Conservation (phyloP, 331 rosid species). For the Prunus yedoensis region DNA sequence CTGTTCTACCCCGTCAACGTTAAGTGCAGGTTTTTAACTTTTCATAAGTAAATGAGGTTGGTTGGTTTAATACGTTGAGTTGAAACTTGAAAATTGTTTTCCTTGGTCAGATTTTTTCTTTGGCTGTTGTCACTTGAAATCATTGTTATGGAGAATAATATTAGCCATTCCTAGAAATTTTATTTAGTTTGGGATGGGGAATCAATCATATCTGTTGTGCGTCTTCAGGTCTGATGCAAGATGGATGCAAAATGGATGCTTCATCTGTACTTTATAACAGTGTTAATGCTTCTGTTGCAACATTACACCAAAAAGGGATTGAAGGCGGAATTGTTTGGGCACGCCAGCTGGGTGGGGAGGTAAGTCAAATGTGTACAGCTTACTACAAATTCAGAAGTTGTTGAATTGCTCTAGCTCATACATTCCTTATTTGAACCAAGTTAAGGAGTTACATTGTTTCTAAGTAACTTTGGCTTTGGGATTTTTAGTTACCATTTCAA, state of each 20-base stretch:
- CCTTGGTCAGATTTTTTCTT: background rate
- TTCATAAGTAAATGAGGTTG: background rate
- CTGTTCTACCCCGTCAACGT: too few relatives aligned
- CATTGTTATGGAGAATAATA: background rate
- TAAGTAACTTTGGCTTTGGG: background rate
- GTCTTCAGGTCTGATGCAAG: constrained; percentile 79
- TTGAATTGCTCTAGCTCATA: constrained; percentile 4
- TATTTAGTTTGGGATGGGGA: background rate
- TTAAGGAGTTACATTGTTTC: constrained; percentile 5
- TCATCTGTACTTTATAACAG: constrained; percentile 78
- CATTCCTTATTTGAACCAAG: constrained; percentile 10
- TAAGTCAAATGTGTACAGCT: constrained; percentile 24
- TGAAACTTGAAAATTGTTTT: background rate
- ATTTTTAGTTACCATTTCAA: background rate
- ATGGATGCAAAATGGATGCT: constrained; percentile 85
- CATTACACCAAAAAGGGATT: constrained; percentile 62
- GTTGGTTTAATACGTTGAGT: background rate
- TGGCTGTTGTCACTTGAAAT: background rate
- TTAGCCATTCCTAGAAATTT: background rate
- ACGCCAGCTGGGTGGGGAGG: constrained; percentile 98
- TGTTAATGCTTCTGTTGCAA: constrained; percentile 81
- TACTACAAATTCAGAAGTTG: constrained; percentile 8
- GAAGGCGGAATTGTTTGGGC: constrained; percentile 82
- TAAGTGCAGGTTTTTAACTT: background rate
- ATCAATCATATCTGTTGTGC: constrained; percentile 5